Conservation (phyloP, 2,329 filamentous ascomycete species). For the Penicillium sp. region DNA sequence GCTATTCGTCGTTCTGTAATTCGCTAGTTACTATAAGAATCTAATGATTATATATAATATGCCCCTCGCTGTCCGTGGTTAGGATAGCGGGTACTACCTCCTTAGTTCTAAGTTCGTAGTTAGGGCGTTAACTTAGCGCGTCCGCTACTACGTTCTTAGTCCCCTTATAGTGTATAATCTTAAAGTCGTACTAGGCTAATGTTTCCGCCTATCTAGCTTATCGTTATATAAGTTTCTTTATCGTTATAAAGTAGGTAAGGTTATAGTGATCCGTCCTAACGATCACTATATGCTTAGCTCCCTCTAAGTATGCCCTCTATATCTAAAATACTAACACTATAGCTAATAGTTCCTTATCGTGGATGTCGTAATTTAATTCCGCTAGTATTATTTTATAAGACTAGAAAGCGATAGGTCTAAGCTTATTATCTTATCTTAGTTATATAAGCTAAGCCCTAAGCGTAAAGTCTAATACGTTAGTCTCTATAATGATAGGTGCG, state of each 20-base stretch:
- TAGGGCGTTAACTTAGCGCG: not conserved
- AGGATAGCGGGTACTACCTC: not conserved
- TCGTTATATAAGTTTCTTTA: not conserved
- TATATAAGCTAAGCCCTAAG: not conserved
- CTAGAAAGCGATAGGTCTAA: constrained; percentile 1
- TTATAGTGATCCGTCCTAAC: not conserved
- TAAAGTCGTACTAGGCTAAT: not conserved
- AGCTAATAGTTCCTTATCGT: not conserved
- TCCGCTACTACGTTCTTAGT: not conserved
- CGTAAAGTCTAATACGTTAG: not conserved
- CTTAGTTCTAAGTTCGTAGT: not conserved
- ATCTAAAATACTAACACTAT: not conserved
- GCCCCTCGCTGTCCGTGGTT: not conserved
- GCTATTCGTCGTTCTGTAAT: not conserved
- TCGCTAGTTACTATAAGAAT: not conserved
- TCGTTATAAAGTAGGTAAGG: not conserved
- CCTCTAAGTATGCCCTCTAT: constrained; percentile 2
- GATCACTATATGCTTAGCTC: not conserved
- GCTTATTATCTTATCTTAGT: too few relatives aligned
- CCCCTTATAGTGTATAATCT: not conserved
- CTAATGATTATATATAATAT: not conserved
- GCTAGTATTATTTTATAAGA: not conserved
- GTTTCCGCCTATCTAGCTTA: constrained; percentile 1
- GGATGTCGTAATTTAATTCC: not conserved
- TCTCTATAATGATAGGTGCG: not conserved